A percentile compares a stretch with the other conserved stretches of the same genome.
These are phyloP conservation scores for Trichoderma asperelloides DNA, from an alignment of 495 filamentous ascomycete species.

Conservation along the genomic window DNA sequence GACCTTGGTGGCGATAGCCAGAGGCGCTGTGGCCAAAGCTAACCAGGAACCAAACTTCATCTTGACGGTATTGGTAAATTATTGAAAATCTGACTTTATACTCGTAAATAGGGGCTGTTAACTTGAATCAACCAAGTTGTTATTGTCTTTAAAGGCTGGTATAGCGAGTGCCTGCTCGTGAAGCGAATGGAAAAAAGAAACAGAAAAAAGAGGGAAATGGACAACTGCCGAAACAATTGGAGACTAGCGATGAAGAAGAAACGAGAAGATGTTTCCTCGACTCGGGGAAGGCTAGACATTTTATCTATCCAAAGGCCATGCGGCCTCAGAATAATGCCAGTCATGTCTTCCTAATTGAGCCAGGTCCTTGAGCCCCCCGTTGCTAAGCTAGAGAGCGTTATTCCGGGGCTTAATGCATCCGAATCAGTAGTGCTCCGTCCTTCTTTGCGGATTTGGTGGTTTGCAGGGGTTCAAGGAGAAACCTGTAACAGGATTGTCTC, in stretches of 20 bases:
- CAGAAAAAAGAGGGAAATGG: slow-evolving; percentile 5
- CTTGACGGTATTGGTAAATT: slow-evolving; percentile 17
- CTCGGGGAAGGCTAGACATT: slow-evolving; percentile 1
- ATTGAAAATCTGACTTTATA: slow-evolving; percentile 15
- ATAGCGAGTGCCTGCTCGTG: slow-evolving; percentile 50
- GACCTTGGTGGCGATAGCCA: slow-evolving; percentile 40
- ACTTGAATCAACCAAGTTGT: slow-evolving; percentile 14
- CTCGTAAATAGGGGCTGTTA: slow-evolving; percentile 12
- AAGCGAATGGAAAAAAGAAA: slow-evolving; percentile 32
- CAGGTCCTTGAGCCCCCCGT: background rate
- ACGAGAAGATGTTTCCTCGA: slow-evolving; percentile 22
- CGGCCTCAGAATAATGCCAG: background rate
- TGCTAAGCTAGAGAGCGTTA: background rate
- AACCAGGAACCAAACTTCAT: slow-evolving; percentile 47
- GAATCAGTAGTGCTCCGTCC: slow-evolving; percentile 12
- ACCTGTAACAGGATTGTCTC: slow-evolving; percentile 41
- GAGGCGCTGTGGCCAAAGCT: slow-evolving; percentile 38
- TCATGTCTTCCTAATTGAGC: background rate
- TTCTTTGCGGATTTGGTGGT: slow-evolving; percentile 20
- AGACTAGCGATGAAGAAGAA: slow-evolving; percentile 5
- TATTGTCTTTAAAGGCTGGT: slow-evolving; percentile 14
- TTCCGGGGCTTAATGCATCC: slow-evolving; percentile 3
- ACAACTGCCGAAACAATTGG: slow-evolving; percentile 8
- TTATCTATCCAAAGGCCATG: background rate
- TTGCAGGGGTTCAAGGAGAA: slow-evolving; percentile 25